Conservation (phyloP, 441 rosid species). For the Croton setiger region DNA sequence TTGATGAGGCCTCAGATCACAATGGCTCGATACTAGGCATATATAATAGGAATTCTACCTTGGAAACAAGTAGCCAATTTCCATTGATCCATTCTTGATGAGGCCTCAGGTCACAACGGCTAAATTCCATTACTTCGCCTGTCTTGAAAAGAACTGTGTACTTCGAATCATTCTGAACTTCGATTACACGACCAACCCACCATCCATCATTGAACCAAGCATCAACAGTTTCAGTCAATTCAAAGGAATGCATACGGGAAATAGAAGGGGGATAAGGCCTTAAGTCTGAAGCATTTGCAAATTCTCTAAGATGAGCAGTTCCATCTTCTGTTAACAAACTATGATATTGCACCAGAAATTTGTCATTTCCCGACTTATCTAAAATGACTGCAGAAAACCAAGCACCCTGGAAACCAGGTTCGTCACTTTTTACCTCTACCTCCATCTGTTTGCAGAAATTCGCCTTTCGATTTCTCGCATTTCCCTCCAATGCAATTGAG, state of each 20-base stretch:
- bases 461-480: not conserved
- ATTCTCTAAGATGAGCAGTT: constrained; percentile 54
- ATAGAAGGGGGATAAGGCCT: constrained; percentile 54
- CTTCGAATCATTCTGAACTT: constrained; percentile 38
- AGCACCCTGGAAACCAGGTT: constrained; percentile 77
- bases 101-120: constrained; percentile 50
- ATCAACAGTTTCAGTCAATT: constrained; percentile 52
- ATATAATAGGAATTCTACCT: constrained; percentile 20
- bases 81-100: constrained; percentile 70
- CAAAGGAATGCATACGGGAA: constrained; percentile 26
- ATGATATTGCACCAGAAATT: constrained; percentile 52
- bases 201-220: constrained; percentile 81
- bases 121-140: constrained; percentile 48
- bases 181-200: constrained; percentile 64
- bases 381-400: constrained; percentile 63
- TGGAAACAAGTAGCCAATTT: constrained; percentile 41
- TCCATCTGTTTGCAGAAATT: constrained; percentile 26
- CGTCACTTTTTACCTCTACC: constrained; percentile 72
- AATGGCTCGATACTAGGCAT: not conserved
- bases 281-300: constrained; percentile 41
- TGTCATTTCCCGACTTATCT: constrained; percentile 30
- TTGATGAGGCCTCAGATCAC: too few species aligned
- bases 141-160: constrained; percentile 45
- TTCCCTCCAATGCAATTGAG: not conserved
- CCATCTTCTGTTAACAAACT: constrained; percentile 60